A percentile compares a stretch with the other conserved stretches of the same genome.
These are phyloP conservation scores for Dactylonectria estremocensis DNA, from an alignment of 2,329 filamentous ascomycete genomes.

Conservation along the genomic window DNA sequence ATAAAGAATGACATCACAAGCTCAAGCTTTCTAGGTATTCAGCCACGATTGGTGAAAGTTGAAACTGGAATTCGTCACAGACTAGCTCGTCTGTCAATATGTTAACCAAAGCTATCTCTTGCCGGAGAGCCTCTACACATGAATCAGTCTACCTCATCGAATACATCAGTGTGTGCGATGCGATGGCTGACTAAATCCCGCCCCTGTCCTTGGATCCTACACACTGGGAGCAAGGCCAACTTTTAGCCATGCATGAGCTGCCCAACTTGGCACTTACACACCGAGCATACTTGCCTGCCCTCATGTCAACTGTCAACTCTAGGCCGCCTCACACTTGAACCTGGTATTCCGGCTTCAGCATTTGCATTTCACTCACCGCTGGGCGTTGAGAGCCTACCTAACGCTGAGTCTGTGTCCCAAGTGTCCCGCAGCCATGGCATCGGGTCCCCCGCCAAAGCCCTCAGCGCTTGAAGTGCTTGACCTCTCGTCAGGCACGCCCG, in stretches of 20 bases:
- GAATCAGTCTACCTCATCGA: no score
- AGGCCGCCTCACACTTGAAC: neutral
- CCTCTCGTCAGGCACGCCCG: conserved; percentile 56
- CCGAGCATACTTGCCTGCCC: neutral
- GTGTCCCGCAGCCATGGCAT: conserved; percentile 40
- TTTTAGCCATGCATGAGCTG: neutral
- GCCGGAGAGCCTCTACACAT: no score
- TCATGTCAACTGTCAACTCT: neutral
- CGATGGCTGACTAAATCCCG: conserved; percentile 30
- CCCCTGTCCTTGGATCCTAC: neutral
- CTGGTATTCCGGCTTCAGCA: no score
- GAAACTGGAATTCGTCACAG: neutral
- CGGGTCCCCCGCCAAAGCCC: conserved; percentile 35
- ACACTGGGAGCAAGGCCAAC: neutral
- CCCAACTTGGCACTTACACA: conserved; percentile 10
- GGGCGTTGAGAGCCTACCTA: conserved; percentile 1
- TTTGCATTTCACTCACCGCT: neutral
- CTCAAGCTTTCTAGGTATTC: neutral
- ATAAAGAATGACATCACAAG: neutral
- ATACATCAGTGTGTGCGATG: neutral
- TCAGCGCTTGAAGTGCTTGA: conserved; percentile 65
- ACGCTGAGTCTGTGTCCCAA: neutral
- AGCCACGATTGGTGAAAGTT: neutral
- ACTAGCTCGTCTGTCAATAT: neutral
- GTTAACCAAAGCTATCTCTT: no score